phyloP scores from a whole-genome alignment of 2,329 filamentous ascomycete genomes.

The Amauroascus verrucosus region DNA sequence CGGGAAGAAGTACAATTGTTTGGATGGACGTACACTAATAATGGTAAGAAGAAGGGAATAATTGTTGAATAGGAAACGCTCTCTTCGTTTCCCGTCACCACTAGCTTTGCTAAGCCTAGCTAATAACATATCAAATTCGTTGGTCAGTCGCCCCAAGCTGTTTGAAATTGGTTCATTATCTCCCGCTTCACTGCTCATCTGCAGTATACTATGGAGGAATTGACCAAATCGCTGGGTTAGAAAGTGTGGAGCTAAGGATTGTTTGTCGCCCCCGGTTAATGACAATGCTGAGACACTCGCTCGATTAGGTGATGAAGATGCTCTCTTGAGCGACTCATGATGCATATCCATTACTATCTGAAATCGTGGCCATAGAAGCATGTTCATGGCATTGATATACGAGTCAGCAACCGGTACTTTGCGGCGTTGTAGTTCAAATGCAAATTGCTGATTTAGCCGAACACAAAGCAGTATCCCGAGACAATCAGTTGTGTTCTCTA shows the following conservation, averaged over 20 bases:
- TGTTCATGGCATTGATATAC: constrained; percentile 90
- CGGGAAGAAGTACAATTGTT: neutral
- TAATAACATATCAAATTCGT: constrained; percentile 75
- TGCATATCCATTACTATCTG: constrained; percentile 91
- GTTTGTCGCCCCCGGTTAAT: constrained; percentile 40
- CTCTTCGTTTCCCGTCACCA: constrained; percentile 65
- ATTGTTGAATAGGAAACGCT: constrained; percentile 89
- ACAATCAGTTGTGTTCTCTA: constrained; percentile 68
- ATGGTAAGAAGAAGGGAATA: constrained; percentile 92
- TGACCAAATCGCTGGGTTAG: constrained; percentile 94
- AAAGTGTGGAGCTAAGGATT: constrained; percentile 63
- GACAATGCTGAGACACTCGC: constrained; percentile 45
- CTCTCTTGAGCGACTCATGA: constrained; percentile 68
- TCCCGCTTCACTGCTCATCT: constrained; percentile 76
- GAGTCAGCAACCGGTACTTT: constrained; percentile 80
- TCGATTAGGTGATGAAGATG: constrained; percentile 40
- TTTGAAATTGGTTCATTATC: constrained; percentile 87
- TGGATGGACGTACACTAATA: constrained; percentile 51
- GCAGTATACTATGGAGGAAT: constrained; percentile 72
- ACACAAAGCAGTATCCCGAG: constrained; percentile 85
- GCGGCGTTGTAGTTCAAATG: constrained; percentile 84
- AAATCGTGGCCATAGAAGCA: constrained; percentile 92
- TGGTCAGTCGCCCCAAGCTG: constrained; percentile 64
- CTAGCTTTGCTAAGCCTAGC: constrained; percentile 67
- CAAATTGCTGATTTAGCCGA: constrained; percentile 82